Evolutionary conservation across 2,329 filamentous ascomycete species (phyloP).

Genomic region (Dactylellina parvicollis): DNA sequence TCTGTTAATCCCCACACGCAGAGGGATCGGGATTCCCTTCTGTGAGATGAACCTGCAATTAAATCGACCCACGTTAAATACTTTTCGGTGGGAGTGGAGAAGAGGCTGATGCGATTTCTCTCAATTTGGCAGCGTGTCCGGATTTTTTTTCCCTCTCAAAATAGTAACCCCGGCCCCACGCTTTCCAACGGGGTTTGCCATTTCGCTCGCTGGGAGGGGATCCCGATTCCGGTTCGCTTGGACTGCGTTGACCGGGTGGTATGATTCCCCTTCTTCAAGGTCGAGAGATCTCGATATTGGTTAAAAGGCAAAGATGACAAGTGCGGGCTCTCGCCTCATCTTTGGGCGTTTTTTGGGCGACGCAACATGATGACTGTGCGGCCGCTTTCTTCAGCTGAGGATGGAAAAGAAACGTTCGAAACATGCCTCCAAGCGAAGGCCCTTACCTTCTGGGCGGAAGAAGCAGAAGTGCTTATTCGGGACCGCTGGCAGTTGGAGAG

Average conservation of each 20-base stretch:
- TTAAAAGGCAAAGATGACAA: background rate
- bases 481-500: constrained; percentile 14
- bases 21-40: background rate
- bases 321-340: background rate
- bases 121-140: background rate
- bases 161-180: background rate
- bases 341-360: constrained; percentile 8
- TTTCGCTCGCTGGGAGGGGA: constrained; percentile 5
- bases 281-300: constrained; percentile 19
- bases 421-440: constrained; percentile 53
- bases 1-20: background rate
- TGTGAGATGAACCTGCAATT: constrained; percentile 28
- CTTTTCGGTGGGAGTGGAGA: background rate
- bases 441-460: constrained; percentile 50
- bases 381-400: constrained; percentile 26
- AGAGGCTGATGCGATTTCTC: background rate
- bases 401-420: constrained; percentile 3
- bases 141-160: constrained; percentile 3
- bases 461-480: constrained; percentile 1
- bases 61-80: constrained; percentile 3
- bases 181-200: background rate
- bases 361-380: too few species aligned
- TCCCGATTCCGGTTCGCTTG: constrained; percentile 7
- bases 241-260: background rate
- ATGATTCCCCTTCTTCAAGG: too few species aligned